Percentiles rank a stretch among this genome's conserved stretches.
phyloP scores from a whole-genome alignment of 2,329 filamentous ascomycete species.

The Lecanoromycetidae sp. region DNA sequence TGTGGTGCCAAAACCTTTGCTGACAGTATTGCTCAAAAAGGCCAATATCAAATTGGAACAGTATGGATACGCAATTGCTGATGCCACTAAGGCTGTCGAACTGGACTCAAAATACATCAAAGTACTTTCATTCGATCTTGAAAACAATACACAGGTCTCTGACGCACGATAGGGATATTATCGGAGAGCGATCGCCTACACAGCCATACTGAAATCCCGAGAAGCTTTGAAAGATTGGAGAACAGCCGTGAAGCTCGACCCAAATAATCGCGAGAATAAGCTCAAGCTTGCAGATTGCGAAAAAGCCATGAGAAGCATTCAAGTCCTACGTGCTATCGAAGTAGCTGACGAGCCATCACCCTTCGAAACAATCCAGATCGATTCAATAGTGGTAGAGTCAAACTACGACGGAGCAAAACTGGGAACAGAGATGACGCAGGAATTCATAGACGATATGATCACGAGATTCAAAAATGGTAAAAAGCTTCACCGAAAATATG shows the following conservation, averaged over 20 bases:
- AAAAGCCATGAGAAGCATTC: constrained; percentile 81
- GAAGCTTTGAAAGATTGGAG: constrained; percentile 90
- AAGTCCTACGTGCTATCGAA: constrained; percentile 92
- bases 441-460: constrained; percentile 97
- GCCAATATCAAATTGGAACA: constrained; percentile 91
- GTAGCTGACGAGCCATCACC: constrained; percentile 85
- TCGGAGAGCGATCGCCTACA: constrained; percentile 79
- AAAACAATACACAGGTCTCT: constrained; percentile 3
- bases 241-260: constrained; percentile 75
- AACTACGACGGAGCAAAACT: constrained; percentile 75
- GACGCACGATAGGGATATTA: constrained; percentile 67
- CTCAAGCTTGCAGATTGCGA: constrained; percentile 86
- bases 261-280: constrained; percentile 78
- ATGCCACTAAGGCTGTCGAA: constrained; percentile 84
- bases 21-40: constrained; percentile 35
- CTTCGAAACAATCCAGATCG: constrained; percentile 77
- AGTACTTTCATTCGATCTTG: constrained; percentile 38
- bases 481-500: constrained; percentile 90
- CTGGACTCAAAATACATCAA: constrained; percentile 81
- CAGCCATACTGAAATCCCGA: constrained; percentile 76
- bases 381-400: constrained; percentile 69
- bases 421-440: constrained; percentile 76
- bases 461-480: constrained; percentile 92
- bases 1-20: background rate
- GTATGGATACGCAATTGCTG: constrained; percentile 82